phyloP scores from a whole-genome alignment of 2,329 filamentous ascomycete species.

The Amphichorda felina region DNA sequence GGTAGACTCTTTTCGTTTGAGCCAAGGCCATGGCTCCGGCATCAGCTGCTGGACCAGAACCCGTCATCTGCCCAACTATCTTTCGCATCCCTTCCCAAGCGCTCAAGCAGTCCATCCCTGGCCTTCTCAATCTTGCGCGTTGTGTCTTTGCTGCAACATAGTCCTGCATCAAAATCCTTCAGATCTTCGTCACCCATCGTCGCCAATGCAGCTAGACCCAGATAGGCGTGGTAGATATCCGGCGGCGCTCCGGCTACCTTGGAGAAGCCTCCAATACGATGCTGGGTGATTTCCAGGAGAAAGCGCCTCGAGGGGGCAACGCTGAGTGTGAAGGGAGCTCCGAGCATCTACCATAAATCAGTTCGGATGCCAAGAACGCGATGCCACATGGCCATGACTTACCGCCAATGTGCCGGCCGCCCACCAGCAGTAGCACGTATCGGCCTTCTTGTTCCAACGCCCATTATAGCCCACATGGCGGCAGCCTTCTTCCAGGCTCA shows the following conservation, averaged over 20 bases:
- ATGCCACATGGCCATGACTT: no score
- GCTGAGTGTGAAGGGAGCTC: constrained; percentile 45
- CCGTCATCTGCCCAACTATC: constrained; percentile 10
- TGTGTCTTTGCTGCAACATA: constrained; percentile 61
- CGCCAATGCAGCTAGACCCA: constrained; percentile 71
- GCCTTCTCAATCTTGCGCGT: constrained; percentile 36
- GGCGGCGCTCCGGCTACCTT: constrained; percentile 58
- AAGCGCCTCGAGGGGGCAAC: constrained; percentile 56
- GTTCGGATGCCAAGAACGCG: no score
- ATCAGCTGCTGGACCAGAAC: constrained; percentile 10
- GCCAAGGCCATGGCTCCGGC: no score
- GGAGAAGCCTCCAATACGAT: constrained; percentile 73
- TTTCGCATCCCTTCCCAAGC: constrained; percentile 1
- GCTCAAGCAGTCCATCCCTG: constrained; percentile 22
- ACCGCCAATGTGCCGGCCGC: constrained; percentile 52
- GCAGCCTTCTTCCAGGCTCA: constrained; percentile 17
- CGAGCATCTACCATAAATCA: constrained; percentile 36
- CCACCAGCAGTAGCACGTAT: constrained; percentile 97
- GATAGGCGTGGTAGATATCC: constrained; percentile 79
- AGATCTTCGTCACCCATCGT: constrained; percentile 60
- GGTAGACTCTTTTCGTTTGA: no score
- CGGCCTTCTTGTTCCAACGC: constrained; percentile 78
- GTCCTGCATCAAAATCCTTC: constrained; percentile 57
- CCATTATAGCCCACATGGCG: constrained; percentile 73
- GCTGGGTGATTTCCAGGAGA: constrained; percentile 76